A percentile compares a stretch with the other conserved stretches of the same genome.
Conservation (phyloP, 371 early-diverging fungal genomes). For the Rhizopus stolonifer region DNA sequence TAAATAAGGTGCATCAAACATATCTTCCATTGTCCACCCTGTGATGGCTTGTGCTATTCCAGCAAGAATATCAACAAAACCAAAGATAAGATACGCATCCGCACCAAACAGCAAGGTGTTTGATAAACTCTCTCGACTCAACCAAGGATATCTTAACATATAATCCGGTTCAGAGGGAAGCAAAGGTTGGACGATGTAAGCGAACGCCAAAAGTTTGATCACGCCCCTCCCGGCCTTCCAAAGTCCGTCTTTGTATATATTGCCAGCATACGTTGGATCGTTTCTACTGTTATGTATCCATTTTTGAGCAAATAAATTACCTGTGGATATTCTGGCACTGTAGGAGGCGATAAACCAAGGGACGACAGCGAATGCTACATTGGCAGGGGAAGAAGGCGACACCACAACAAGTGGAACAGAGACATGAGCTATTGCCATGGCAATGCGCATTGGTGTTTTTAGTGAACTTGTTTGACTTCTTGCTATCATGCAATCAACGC, state of each 20-base stretch:
- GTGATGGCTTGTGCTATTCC: slow-evolving; percentile 16
- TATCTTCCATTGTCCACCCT: slow-evolving; percentile 20
- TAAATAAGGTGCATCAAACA: slow-evolving; percentile 25
- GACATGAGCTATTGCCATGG: slow-evolving; percentile 13
- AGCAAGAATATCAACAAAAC: slow-evolving; percentile 10
- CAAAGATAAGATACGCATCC: slow-evolving; percentile 18
- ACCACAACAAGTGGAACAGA: slow-evolving; percentile 13
- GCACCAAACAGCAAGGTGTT: slow-evolving; percentile 23
- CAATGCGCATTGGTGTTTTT: background rate
- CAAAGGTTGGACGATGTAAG: slow-evolving; percentile 16
- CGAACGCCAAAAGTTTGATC: slow-evolving; percentile 14
- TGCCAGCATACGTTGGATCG: no score
- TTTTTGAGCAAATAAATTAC: slow-evolving; percentile 7
- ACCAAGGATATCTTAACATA: slow-evolving; percentile 13
- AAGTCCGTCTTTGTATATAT: slow-evolving; percentile 10
- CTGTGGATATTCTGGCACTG: slow-evolving; percentile 24
- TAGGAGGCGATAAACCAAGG: slow-evolving; percentile 38
- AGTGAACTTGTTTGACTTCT: slow-evolving; percentile 8
- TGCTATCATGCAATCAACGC: slow-evolving; percentile 15
- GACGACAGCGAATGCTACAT: slow-evolving; percentile 29
- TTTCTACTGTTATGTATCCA: slow-evolving; percentile 9
- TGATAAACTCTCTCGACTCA: slow-evolving; percentile 11
- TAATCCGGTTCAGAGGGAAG: slow-evolving; percentile 20
- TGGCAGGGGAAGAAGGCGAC: slow-evolving; percentile 19
- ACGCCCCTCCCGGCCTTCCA: slow-evolving; percentile 20